These are phyloP conservation scores for Paracorniculantispora psalliotae DNA, from an alignment of 2,329 filamentous ascomycete genomes.

Conservation along the genomic window DNA sequence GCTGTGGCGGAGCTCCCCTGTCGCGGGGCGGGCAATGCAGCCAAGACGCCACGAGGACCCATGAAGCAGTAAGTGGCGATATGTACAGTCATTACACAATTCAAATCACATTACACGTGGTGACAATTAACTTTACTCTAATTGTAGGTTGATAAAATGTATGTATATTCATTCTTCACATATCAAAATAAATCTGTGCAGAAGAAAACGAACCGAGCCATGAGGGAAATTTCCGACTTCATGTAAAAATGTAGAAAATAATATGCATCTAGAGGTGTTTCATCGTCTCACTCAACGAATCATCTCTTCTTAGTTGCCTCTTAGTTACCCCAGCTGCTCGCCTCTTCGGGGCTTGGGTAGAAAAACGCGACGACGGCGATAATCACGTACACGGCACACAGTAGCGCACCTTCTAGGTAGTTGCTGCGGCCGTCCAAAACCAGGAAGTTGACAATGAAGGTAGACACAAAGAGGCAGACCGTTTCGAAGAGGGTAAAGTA, in stretches of 20 bases:
- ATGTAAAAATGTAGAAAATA: neutral
- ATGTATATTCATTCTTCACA: neutral
- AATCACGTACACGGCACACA: slow-evolving; percentile 64
- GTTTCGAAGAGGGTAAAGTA: slow-evolving; percentile 90
- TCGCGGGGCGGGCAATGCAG: neutral
- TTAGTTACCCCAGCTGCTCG: slow-evolving; percentile 40
- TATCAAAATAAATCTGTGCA: neutral
- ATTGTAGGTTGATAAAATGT: too few species aligned
- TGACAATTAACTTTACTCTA: too few species aligned
- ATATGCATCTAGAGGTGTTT: neutral
- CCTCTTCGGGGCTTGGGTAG: slow-evolving; percentile 50
- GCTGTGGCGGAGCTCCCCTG: neutral
- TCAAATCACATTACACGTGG: neutral
- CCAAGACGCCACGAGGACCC: too few species aligned
- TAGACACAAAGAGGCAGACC: slow-evolving; percentile 75
- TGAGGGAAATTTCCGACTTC: neutral
- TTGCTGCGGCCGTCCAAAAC: slow-evolving; percentile 82
- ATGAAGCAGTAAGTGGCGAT: neutral
- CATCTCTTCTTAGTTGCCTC: slow-evolving; percentile 18
- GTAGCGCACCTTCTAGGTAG: slow-evolving; percentile 72
- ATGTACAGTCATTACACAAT: too few species aligned
- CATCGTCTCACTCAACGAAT: neutral
- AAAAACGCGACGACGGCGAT: slow-evolving; percentile 64
- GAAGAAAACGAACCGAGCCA: neutral
- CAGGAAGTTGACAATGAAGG: slow-evolving; percentile 83